A percentile compares a stretch with the other conserved stretches of the same genome.
phyloP scores from a whole-genome alignment of 108 stramenopile genomes.

The Cyclotella atomus region DNA sequence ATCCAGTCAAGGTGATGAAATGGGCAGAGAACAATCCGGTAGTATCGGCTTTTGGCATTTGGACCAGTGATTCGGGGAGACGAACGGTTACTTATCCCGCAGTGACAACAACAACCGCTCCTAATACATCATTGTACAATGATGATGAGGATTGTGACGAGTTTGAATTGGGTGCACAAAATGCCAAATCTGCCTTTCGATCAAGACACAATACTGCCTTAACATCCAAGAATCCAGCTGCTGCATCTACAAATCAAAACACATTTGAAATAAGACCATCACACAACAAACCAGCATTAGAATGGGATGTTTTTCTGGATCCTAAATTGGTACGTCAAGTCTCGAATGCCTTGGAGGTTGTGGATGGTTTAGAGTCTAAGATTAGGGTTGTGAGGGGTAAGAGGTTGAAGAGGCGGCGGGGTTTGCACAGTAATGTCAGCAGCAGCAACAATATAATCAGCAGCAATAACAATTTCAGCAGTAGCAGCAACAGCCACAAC shows the following conservation, averaged over 20 bases:
- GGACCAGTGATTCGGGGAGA: conserved; percentile 39
- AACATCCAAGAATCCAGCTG: not conserved
- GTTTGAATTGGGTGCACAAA: not conserved
- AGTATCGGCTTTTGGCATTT: conserved; percentile 57
- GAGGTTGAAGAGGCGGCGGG: no score
- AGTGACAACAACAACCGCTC: not conserved
- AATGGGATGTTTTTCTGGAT: conserved; percentile 68
- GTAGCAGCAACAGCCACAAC: not conserved
- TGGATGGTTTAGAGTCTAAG: conserved; percentile 23
- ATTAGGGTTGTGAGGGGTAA: no score
- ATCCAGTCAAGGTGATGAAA: conserved; percentile 59
- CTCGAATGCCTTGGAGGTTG: conserved; percentile 27
- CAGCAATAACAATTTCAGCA: conserved; percentile 6
- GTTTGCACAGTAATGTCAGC: no score
- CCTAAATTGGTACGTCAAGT: conserved; percentile 46
- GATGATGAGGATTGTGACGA: not conserved
- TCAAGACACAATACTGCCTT: not conserved
- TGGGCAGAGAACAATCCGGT: conserved; percentile 80
- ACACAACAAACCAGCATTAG: conserved; percentile 31
- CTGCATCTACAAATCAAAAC: not conserved
- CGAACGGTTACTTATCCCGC: conserved; percentile 13
- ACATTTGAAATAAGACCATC: conserved; percentile 5
- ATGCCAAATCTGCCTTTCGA: conserved; percentile 1
- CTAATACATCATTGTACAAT: not conserved
- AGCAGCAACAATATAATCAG: no score